Conservation (phyloP, 1,284 basidiomycete species). For the Baeospora myosura region DNA sequence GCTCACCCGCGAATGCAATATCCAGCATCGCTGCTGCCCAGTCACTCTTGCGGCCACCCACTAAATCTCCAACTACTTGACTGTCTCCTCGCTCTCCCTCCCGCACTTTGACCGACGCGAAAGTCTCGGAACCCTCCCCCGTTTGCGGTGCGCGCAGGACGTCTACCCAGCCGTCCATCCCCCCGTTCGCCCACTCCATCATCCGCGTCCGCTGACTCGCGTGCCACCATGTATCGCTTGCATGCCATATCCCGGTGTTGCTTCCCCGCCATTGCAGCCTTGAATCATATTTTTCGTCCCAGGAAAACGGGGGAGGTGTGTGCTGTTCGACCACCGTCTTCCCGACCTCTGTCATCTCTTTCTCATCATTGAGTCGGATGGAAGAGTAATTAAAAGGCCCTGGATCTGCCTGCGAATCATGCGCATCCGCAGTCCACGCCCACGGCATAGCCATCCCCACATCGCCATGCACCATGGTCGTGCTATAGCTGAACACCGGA, state of each 20-base stretch:
- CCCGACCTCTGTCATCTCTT: no score
- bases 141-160: conserved; percentile 6
- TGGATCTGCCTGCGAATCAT: conserved; percentile 45
- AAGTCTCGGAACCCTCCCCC: no score
- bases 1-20: conserved; percentile 40
- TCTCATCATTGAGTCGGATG: no score
- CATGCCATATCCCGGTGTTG: conserved; percentile 53
- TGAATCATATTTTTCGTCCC: conserved; percentile 50
- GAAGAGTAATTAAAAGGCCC: no score
- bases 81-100: no score
- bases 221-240: conserved; percentile 28
- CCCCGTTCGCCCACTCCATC: conserved; percentile 25
- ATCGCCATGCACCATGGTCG: conserved; percentile 50
- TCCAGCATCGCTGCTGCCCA: conserved; percentile 43
- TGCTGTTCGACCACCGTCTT: no score
- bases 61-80: no score
- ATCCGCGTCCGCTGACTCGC: conserved; percentile 27
- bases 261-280: conserved; percentile 61
- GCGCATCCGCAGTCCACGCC: conserved; percentile 29
- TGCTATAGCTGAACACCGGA: conserved; percentile 50
- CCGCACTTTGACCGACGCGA: no score
- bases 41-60: conserved; percentile 15
- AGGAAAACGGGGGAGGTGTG: no score
- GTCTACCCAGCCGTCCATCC: conserved; percentile 12
- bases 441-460: conserved; percentile 43